Evolutionary conservation across 2,329 filamentous ascomycete genomes (phyloP).

Genomic region (Penicillium sp.): DNA sequence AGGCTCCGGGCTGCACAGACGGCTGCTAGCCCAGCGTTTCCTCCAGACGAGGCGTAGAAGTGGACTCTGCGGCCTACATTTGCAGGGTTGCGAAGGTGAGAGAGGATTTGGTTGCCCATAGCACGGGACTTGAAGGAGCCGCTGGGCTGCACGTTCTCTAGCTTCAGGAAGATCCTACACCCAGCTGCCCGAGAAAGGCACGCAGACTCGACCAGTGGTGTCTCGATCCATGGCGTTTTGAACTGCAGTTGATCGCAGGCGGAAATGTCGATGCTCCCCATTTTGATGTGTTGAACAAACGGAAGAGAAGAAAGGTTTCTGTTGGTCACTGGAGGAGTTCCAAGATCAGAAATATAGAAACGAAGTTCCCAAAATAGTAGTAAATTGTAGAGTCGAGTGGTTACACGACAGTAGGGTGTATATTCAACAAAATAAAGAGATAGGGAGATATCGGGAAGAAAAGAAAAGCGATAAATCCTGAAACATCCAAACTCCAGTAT

Average conservation of each 20-base stretch:
- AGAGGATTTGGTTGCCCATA: slow-evolving; percentile 68
- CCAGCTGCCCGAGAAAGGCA: slow-evolving; percentile 67
- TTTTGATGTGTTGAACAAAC: slow-evolving; percentile 23
- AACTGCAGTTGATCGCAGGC: slow-evolving; percentile 25
- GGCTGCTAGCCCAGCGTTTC: slow-evolving; percentile 81
- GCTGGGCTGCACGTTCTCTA: slow-evolving; percentile 79
- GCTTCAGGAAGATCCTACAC: slow-evolving; percentile 80
- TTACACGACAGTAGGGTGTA: slow-evolving; percentile 15
- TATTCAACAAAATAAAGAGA: slow-evolving; percentile 9
- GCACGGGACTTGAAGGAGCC: slow-evolving; percentile 82
- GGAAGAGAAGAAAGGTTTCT: background rate
- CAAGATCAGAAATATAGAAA: slow-evolving; percentile 11
- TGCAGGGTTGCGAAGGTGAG: slow-evolving; percentile 44
- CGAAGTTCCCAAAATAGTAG: slow-evolving; percentile 14
- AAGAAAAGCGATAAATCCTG: slow-evolving; percentile 12
- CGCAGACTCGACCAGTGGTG: slow-evolving; percentile 66
- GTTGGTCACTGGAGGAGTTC: slow-evolving; percentile 1
- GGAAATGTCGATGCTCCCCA: slow-evolving; percentile 37
- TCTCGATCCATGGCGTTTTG: slow-evolving; percentile 64
- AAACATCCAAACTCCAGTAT: slow-evolving; percentile 21
- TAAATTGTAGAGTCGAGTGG: slow-evolving; percentile 1
- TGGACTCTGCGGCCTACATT: slow-evolving; percentile 51
- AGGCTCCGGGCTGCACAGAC: slow-evolving; percentile 68
- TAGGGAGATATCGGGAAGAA: background rate
- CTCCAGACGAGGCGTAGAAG: slow-evolving; percentile 78